These are phyloP conservation scores for Solanum infundibuliforme DNA, from an alignment of 257 asterid species.

Conservation along the genomic window DNA sequence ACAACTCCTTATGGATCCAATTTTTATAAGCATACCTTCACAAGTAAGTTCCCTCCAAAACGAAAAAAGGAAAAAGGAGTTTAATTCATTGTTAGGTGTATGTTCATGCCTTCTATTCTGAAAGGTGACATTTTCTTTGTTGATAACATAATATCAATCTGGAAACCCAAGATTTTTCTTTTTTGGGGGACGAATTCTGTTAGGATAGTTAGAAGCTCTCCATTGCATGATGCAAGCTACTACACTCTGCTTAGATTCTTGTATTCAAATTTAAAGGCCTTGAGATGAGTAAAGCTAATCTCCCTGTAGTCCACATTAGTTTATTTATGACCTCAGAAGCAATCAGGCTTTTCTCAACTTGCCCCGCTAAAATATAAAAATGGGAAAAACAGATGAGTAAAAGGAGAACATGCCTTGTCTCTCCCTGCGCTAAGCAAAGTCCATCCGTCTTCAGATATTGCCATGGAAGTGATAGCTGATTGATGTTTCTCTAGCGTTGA, in stretches of 20 bases:
- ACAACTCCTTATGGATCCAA: background rate
- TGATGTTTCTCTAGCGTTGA: constrained; percentile 75
- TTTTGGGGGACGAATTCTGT: background rate
- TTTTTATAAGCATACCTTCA: background rate
- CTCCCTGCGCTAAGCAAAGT: constrained; percentile 85
- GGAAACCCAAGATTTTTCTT: background rate
- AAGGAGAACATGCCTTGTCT: constrained; percentile 56
- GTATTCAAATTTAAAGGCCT: background rate
- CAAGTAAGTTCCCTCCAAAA: background rate
- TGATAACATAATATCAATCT: background rate
- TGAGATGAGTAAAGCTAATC: background rate
- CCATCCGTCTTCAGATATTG: constrained; percentile 85
- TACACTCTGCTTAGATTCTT: background rate
- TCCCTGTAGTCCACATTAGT: background rate
- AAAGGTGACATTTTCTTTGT: background rate
- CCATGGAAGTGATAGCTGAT: constrained; percentile 81
- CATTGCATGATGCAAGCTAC: background rate
- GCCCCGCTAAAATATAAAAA: background rate
- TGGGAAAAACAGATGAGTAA: background rate
- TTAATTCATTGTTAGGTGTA: background rate
- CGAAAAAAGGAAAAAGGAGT: background rate
- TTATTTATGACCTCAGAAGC: background rate
- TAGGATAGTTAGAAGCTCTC: background rate
- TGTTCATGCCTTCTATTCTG: background rate
- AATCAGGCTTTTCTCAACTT: background rate